Evolutionary conservation across 805 yeast genomes (phyloP), one percentile per base, ranked within the genome.

Genomic region (Kuraishia piskuri): DNA sequence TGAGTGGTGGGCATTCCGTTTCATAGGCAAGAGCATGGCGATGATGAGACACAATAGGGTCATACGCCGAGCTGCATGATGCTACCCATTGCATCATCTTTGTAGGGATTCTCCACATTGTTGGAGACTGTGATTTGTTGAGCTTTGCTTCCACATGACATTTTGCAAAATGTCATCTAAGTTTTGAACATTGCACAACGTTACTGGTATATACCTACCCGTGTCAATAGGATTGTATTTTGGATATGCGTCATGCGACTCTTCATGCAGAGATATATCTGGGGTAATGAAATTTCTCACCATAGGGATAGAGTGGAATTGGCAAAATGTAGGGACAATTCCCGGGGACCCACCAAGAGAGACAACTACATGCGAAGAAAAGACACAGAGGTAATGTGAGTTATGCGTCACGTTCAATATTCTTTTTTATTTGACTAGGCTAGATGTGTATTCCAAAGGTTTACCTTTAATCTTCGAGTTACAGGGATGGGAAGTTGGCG

Each of bases 401-500:
- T n/a, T n/a, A n/a, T 31, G 40, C 9, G 9, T 31, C 40, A 31
- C 40, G 14, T 31, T n/a, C n/a, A n/a, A 31, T 31, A 31, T 12
- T 3, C 3, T 31, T 31, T 31, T 31, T 31, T 31, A 31, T 31
- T 31, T 12, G 40, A 31, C 40, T n/a, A 10, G 40, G 40, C 40
- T 31, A 31, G 40, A 31, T 31, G 40, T n/a, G 40, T 31, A 31
- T 31, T 31, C 40, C 40, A 31, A 31, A 31, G 40, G 40, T 31
- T 12, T 31, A 31, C 40, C 8, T 31, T 31, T 31, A 31, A 31
- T 31, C 40, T 31, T 31, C 14, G 45, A 45, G 44, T 61, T 60
- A 77, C 69, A 85, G 82, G 67, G 90, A 77, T 71, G 91, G 90
- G 82, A 85, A 84, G 80, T 82, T 82, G 69, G 77, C 75, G 70